Evolutionary conservation across 2,329 filamentous ascomycete genomes (phyloP).

Genomic region (Phaeoacremonium minimum): DNA sequence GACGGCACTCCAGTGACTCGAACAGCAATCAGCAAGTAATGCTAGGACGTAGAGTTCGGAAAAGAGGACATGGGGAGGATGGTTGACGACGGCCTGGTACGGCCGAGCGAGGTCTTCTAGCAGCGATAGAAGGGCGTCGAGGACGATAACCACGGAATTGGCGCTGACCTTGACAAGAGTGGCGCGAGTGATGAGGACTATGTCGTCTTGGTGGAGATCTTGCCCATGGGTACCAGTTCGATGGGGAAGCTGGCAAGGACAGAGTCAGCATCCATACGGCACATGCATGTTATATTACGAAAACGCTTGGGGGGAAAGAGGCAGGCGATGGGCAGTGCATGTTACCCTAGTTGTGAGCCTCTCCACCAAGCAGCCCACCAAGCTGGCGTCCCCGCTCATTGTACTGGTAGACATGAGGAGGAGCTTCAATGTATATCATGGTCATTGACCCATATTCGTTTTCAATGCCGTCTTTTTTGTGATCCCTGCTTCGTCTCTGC

Average conservation of each 20-base stretch:
- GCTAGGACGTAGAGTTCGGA: conserved; percentile 63
- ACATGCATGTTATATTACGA: conserved; percentile 5
- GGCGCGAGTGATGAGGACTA: conserved; percentile 55
- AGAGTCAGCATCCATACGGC: conserved; percentile 9
- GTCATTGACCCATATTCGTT: too few species aligned
- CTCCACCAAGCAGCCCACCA: conserved; percentile 59
- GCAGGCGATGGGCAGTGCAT: too few species aligned
- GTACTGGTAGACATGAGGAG: conserved; percentile 18
- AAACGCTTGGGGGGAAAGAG: conserved; percentile 4
- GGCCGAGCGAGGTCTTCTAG: conserved; percentile 55
- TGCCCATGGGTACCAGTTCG: conserved; percentile 54
- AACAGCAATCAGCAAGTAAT: conserved; percentile 61
- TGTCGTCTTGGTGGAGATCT: conserved; percentile 56
- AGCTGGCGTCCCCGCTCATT: conserved; percentile 57
- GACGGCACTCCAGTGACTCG: conserved; percentile 50
- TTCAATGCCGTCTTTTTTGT: too few species aligned
- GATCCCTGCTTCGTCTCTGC: too few species aligned
- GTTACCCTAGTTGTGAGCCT: conserved; percentile 58
- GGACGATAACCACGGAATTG: conserved; percentile 46
- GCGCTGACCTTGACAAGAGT: conserved; percentile 59
- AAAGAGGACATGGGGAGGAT: conserved; percentile 56
- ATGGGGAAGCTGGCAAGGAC: conserved; percentile 51
- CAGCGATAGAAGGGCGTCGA: conserved; percentile 52
- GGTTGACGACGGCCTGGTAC: conserved; percentile 44
- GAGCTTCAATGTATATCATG: conserved; percentile 20